phyloP scores from a whole-genome alignment of 2,329 filamentous ascomycete genomes.

The Fusarium nurragi region DNA sequence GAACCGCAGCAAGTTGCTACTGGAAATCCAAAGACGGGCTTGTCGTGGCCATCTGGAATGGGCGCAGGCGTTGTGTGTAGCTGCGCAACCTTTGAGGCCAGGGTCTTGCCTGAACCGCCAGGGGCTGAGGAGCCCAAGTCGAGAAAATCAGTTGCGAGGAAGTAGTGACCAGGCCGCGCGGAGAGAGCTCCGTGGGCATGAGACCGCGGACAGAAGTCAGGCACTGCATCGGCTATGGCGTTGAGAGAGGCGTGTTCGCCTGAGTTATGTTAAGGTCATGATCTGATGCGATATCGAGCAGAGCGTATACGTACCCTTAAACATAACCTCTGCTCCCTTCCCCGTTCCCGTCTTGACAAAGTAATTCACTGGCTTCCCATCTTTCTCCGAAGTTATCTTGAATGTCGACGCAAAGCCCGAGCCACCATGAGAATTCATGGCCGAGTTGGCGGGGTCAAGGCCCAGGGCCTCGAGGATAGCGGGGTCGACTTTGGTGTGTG shows the following conservation, averaged over 20 bases:
- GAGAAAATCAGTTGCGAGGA: constrained; percentile 82
- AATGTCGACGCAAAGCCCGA: constrained; percentile 76
- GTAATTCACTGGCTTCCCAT: constrained; percentile 64
- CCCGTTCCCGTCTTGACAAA: constrained; percentile 79
- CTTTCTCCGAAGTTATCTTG: constrained; percentile 59
- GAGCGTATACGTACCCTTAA: constrained; percentile 61
- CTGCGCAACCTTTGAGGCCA: constrained; percentile 80
- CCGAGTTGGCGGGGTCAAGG: constrained; percentile 69
- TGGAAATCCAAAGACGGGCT: constrained; percentile 82
- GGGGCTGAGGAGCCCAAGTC: constrained; percentile 63
- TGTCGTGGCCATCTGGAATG: constrained; percentile 64
- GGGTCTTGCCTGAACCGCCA: constrained; percentile 60
- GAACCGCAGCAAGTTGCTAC: constrained; percentile 87
- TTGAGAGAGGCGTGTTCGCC: constrained; percentile 88
- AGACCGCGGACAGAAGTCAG: constrained; percentile 78
- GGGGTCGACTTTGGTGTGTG: constrained; percentile 26
- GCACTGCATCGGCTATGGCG: constrained; percentile 77
- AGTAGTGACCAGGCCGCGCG: constrained; percentile 61
- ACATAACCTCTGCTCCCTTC: constrained; percentile 71
- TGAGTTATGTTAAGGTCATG: constrained; percentile 40
- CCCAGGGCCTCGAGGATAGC: constrained; percentile 52
- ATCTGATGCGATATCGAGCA: background rate
- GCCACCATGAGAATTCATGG: constrained; percentile 68
- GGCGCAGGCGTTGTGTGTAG: constrained; percentile 82
- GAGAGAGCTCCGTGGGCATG: constrained; percentile 74